These are phyloP conservation scores for Periconia sp. DNA, from an alignment of 2,329 filamentous ascomycete species.

Conservation along the genomic window DNA sequence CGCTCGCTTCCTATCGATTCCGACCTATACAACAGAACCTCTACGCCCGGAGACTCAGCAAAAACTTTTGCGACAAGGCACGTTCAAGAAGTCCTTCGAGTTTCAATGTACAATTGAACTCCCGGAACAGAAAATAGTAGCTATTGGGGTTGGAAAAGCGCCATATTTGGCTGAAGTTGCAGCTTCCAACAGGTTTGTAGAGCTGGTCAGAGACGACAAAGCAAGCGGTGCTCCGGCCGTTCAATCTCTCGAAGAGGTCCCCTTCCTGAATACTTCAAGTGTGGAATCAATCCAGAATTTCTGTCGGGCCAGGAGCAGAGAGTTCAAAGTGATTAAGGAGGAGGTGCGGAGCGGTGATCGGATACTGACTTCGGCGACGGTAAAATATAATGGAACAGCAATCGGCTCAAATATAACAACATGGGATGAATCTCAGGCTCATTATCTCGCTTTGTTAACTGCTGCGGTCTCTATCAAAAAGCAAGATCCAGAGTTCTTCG, in stretches of 20 bases:
- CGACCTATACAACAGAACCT: background rate
- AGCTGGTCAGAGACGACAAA: background rate
- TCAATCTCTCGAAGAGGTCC: background rate
- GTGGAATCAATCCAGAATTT: background rate
- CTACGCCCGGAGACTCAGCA: background rate
- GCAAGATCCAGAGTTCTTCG: background rate
- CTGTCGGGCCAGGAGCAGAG: background rate
- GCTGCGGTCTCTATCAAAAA: background rate
- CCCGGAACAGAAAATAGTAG: background rate
- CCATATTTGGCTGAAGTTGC: background rate
- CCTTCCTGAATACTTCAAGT: background rate
- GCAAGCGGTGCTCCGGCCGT: background rate
- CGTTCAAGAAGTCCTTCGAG: background rate
- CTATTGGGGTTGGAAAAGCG: background rate
- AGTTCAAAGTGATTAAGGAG: background rate
- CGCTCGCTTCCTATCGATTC: background rate
- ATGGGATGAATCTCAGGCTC: background rate
- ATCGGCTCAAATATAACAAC: background rate
- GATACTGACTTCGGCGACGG: background rate
- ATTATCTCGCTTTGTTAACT: constrained; percentile 1
- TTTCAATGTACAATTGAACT: constrained; percentile 1
- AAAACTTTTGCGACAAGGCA: background rate
- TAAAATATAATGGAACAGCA: background rate
- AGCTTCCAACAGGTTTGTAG: background rate
- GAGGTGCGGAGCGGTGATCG: background rate